Evolutionary conservation across 2,329 filamentous ascomycete species (phyloP), one percentile per base, ranked within the genome.

Genomic region (Cytospora piceicola): DNA sequence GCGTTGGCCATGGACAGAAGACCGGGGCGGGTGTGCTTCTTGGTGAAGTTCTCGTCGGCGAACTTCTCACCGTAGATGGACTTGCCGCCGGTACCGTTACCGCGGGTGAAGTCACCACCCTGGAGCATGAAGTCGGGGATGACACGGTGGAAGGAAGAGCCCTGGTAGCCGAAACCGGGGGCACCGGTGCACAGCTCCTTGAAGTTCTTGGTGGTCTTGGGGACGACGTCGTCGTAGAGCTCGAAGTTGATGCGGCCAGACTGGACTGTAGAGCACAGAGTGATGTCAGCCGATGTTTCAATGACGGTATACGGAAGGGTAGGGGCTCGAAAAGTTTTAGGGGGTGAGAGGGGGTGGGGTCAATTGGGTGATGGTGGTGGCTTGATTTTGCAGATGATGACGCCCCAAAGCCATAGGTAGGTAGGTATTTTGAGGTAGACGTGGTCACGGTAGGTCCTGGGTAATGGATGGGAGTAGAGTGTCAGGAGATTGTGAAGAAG

Each of bases 1-100:
- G 93, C 91, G 82, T 97, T 97, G 79, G 93, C 93, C 93, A 97
- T 97, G 81, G 93, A 96, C 72, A 97, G 86, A 73, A 94, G 85
- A 83, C 90, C 91, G 69, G 90, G 89, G 74, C 83, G 82, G 79
- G 79, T 80, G 88, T 97, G 93, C 83, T 87, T 88, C 72, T 84
- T 77, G 69, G 80, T 76, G 85, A 96, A 96, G 90, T 96, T 96
- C 90, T 97, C 93, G 78, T 97, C 93, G 75, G 88, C 82, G 77
- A 97, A 96, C 86, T 94, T 95, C 82, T 96, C 92, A 74, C 93
- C 93, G 81, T 96, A 96, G 87, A 96, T 96, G 79, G 92, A 96
- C 83, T 91, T 91, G 81, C 93, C 92, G 82, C 92, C 93, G 67
- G 93, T 94, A 77, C 92, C 92, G 81, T 96, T 95, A 77, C 89